Base-by-base conservation (phyloP, 2,329 filamentous ascomycete genomes). In the Dothiorella sarmentorum region DNA sequence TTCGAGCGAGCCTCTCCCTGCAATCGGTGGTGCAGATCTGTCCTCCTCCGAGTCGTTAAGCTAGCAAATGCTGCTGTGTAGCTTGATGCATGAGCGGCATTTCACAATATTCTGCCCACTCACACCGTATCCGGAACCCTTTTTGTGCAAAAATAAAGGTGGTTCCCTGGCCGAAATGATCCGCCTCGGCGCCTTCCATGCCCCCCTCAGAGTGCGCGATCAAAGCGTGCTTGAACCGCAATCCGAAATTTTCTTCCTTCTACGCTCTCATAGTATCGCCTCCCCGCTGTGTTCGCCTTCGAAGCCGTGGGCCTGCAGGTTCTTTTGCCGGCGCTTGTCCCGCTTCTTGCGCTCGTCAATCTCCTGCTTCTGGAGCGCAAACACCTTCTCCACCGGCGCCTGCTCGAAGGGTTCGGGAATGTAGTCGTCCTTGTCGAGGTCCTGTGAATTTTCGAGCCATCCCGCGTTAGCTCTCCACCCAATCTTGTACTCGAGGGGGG, bases 381-480 rank as follows among this genome's bases (percentile, higher is more conserved):
- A 85, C 35, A 96, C 90, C 63, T 87, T 76, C 45, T 87, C 83
- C 47, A 85, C 78, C 1, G 90, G 82, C 1, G 85, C 91, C 63
- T 80, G 78, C 64, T 82, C 79, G 66, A 88, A 91, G 29, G 86
- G 85, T 4, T 80, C 73, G 1, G 90, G 91, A 13, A 91, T 81
- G 60, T 95, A 87, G 73, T 99, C 94, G 74, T 99, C 94, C 69
- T 89, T 91, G 78, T 99, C 94, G 22, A 99, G 84, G 72, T 99
- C 94, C 57, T 59, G 29, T 44, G n/a, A n/a, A n/a, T n/a, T n/a
- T n/a, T n/a, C n/a, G n/a, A n/a, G n/a, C n/a, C n/a, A n/a, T n/a
- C n/a, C n/a, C n/a, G n/a, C n/a, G n/a, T n/a, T n/a, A n/a, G n/a
- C n/a, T n/a, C n/a, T n/a, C n/a, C n/a, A n/a, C n/a, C n/a, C n/a